These are phyloP conservation scores for Lenzites betulinus DNA, from an alignment of 768 basidiomycete species.

Conservation along the genomic window DNA sequence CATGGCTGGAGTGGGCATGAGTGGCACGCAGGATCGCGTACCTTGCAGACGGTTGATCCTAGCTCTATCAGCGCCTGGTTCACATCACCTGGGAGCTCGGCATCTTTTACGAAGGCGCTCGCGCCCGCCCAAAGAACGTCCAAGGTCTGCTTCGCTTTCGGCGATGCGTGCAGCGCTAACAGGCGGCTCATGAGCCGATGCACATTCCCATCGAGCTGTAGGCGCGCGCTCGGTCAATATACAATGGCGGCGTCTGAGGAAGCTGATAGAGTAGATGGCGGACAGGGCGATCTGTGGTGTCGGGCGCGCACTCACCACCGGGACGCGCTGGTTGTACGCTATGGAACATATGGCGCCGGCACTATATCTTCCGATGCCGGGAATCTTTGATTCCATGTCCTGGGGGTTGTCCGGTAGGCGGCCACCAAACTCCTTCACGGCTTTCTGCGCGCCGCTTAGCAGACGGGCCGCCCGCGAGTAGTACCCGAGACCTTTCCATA, in stretches of 20 bases:
- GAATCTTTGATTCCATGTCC: slow-evolving; percentile 80
- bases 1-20: slow-evolving; percentile 68
- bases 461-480: slow-evolving; percentile 86
- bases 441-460: slow-evolving; percentile 81
- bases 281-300: not conserved
- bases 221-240: slow-evolving; percentile 9
- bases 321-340: slow-evolving; percentile 80
- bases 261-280: slow-evolving; percentile 1
- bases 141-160: slow-evolving; percentile 76
- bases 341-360: slow-evolving; percentile 86
- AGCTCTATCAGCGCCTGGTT: slow-evolving; percentile 96
- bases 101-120: slow-evolving; percentile 58
- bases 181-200: slow-evolving; percentile 83
- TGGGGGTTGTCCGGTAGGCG: slow-evolving; percentile 77
- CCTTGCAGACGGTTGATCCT: slow-evolving; percentile 90
- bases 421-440: slow-evolving; percentile 64
- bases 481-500: slow-evolving; percentile 94
- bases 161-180: slow-evolving; percentile 78
- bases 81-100: slow-evolving; percentile 72
- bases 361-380: slow-evolving; percentile 88
- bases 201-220: slow-evolving; percentile 88
- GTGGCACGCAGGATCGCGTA: slow-evolving; percentile 73
- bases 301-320: slow-evolving; percentile 65
- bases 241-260: slow-evolving; percentile 9
- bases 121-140: slow-evolving; percentile 86